These are phyloP conservation scores for Ogataea polymorpha DNA, from an alignment of 805 yeast genomes.

Conservation along the genomic window DNA sequence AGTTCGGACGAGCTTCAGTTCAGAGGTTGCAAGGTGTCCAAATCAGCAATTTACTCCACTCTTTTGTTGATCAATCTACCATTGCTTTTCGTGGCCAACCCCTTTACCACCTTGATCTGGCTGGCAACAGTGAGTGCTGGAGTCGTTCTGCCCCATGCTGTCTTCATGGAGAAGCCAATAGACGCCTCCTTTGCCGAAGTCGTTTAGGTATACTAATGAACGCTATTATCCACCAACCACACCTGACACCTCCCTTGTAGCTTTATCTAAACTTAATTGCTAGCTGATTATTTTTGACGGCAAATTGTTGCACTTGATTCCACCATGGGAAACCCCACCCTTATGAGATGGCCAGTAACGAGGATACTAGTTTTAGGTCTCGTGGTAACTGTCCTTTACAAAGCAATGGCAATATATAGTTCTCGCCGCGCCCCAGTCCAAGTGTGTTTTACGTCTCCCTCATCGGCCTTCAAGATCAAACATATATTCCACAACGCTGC, in stretches of 20 bases:
- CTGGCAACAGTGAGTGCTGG: slow-evolving; percentile 81
- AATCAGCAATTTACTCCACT: slow-evolving; percentile 81
- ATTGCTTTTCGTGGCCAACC: slow-evolving; percentile 68
- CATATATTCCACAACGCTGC: slow-evolving; percentile 65
- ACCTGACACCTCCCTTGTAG: slow-evolving; percentile 3
- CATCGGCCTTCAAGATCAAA: slow-evolving; percentile 36
- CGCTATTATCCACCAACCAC: slow-evolving; percentile 3
- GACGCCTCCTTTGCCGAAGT: slow-evolving; percentile 88
- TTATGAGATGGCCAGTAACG: neutral
- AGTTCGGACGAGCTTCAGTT: slow-evolving; percentile 26
- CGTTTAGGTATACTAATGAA: slow-evolving; percentile 28
- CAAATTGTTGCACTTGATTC: slow-evolving; percentile 1
- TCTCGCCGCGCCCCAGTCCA: neutral
- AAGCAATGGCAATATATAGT: neutral
- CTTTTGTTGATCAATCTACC: slow-evolving; percentile 62
- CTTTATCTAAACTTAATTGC: no score
- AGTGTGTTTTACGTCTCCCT: neutral
- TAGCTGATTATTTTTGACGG: slow-evolving; percentile 1
- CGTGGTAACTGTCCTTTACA: neutral
- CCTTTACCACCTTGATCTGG: slow-evolving; percentile 89
- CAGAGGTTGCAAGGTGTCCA: slow-evolving; percentile 58
- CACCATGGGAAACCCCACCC: neutral
- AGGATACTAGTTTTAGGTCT: neutral
- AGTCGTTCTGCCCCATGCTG: slow-evolving; percentile 79
- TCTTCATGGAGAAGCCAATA: slow-evolving; percentile 90